phyloP scores from a whole-genome alignment of 495 filamentous ascomycete species.

The Neurospora sp. region DNA sequence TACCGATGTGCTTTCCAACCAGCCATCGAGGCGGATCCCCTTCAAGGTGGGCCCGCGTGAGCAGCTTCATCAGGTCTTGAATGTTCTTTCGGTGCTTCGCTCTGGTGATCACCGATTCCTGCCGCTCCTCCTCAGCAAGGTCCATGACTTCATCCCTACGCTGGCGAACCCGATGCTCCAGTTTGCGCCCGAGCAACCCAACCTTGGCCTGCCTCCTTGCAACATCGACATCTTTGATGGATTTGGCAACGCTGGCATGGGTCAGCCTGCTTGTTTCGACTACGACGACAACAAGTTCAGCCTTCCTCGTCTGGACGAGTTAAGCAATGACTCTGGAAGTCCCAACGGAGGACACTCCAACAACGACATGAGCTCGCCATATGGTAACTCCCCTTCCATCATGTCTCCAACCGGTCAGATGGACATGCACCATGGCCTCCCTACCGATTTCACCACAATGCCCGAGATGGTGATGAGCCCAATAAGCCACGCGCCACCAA shows the following conservation, averaged over 20 bases:
- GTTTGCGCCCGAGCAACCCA: slow-evolving; percentile 35
- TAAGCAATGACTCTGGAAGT: slow-evolving; percentile 28
- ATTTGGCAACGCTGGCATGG: slow-evolving; percentile 43
- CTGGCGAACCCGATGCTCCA: slow-evolving; percentile 46
- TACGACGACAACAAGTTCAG: slow-evolving; percentile 25
- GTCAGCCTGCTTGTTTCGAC: slow-evolving; percentile 26
- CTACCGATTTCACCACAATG: slow-evolving; percentile 29
- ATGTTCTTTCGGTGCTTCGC: slow-evolving; percentile 56
- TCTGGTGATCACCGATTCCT: slow-evolving; percentile 60
- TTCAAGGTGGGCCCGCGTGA: slow-evolving; percentile 60
- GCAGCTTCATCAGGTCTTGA: slow-evolving; percentile 58
- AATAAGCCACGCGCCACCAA: slow-evolving; percentile 25
- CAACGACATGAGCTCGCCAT: slow-evolving; percentile 36
- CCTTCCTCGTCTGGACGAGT: slow-evolving; percentile 30
- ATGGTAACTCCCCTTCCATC: slow-evolving; percentile 31
- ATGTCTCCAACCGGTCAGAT: slow-evolving; percentile 29
- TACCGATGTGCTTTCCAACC: slow-evolving; percentile 59
- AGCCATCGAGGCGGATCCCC: slow-evolving; percentile 45
- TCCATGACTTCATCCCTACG: slow-evolving; percentile 53
- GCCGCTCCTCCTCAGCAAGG: slow-evolving; percentile 58
- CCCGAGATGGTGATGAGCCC: slow-evolving; percentile 39
- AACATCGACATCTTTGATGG: slow-evolving; percentile 50
- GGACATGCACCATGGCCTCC: slow-evolving; percentile 24
- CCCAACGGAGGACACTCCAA: slow-evolving; percentile 20
- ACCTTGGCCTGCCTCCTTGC: slow-evolving; percentile 5